Percentiles rank a stretch among this genome's conserved stretches.
phyloP scores from a whole-genome alignment of 345 rosid species.

The Bruguiera sexangula region DNA sequence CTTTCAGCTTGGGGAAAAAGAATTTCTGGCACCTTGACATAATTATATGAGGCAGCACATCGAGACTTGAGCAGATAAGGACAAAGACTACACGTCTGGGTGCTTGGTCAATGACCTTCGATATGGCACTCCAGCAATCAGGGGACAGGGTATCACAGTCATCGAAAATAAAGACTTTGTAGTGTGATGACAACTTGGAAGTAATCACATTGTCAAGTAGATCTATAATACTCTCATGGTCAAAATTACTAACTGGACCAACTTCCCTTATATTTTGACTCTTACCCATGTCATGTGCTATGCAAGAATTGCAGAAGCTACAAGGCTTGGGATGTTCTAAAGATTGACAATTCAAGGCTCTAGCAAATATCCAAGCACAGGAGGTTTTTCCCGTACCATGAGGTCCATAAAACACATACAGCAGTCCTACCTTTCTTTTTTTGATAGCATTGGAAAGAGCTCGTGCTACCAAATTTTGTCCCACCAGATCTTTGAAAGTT shows the following conservation, averaged over 20 bases:
- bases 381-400: constrained; percentile 97
- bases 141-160: constrained; percentile 76
- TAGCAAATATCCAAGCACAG: constrained; percentile 82
- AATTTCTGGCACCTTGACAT: constrained; percentile 93
- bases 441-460: constrained; percentile 81
- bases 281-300: constrained; percentile 68
- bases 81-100: constrained; percentile 74
- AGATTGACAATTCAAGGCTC: constrained; percentile 89
- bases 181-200: constrained; percentile 50
- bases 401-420: constrained; percentile 91
- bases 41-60: constrained; percentile 85
- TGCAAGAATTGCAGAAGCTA: constrained; percentile 70
- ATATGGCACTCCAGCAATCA: constrained; percentile 78
- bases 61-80: constrained; percentile 83
- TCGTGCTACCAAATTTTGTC: constrained; percentile 83
- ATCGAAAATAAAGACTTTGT: constrained; percentile 71
- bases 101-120: constrained; percentile 75
- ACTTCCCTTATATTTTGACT: constrained; percentile 63
- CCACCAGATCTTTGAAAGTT: constrained; percentile 70
- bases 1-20: constrained; percentile 90
- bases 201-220: constrained; percentile 59
- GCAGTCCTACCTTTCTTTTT: constrained; percentile 73
- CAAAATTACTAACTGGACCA: constrained; percentile 75
- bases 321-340: constrained; percentile 73
- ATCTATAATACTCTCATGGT: constrained; percentile 64